Conservation (phyloP, 177 flowering plant species). For the Tripterygium wilfordii region DNA sequence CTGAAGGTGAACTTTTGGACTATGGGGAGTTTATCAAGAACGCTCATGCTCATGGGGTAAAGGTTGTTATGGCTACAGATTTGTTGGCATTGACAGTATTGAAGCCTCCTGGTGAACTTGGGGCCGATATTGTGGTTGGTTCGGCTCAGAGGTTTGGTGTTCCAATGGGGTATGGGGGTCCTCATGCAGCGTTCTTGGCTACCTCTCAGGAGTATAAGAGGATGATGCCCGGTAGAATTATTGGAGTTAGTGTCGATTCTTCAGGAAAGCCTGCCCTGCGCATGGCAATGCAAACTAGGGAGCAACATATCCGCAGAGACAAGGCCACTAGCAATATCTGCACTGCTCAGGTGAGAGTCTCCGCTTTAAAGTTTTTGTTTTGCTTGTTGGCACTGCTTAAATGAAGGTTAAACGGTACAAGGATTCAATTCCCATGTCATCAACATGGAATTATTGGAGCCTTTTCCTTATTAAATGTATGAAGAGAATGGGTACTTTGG, state of each 20-base stretch:
- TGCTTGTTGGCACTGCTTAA: no score
- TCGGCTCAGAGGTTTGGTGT: constrained; percentile 98
- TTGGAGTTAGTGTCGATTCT: constrained; percentile 94
- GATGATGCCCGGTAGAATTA: constrained; percentile 98
- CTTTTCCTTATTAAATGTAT: no score
- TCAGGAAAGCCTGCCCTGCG: constrained; percentile 92
- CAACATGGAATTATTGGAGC: no score
- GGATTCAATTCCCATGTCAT: no score
- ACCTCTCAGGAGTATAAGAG: constrained; percentile 98
- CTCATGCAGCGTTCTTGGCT: constrained; percentile 96
- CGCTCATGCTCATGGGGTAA: constrained; percentile 89
- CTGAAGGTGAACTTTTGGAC: constrained; percentile 86
- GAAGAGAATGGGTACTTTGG: no score
- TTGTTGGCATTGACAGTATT: constrained; percentile 82
- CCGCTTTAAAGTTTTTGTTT: no score
- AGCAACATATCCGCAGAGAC: constrained; percentile 96
- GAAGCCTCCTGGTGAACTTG: constrained; percentile 97
- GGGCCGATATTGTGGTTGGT: constrained; percentile 90
- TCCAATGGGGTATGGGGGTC: constrained; percentile 99
- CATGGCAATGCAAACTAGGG: constrained; percentile 99
- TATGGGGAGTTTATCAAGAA: constrained; percentile 81
- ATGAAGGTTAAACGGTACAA: no score
- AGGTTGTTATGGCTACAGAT: constrained; percentile 97
- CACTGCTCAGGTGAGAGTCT: constrained; percentile 87
- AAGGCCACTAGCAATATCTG: constrained; percentile 99